Evolutionary conservation across 352 stramenopile species (phyloP).

Genomic region (Globisporangium iwayamae): DNA sequence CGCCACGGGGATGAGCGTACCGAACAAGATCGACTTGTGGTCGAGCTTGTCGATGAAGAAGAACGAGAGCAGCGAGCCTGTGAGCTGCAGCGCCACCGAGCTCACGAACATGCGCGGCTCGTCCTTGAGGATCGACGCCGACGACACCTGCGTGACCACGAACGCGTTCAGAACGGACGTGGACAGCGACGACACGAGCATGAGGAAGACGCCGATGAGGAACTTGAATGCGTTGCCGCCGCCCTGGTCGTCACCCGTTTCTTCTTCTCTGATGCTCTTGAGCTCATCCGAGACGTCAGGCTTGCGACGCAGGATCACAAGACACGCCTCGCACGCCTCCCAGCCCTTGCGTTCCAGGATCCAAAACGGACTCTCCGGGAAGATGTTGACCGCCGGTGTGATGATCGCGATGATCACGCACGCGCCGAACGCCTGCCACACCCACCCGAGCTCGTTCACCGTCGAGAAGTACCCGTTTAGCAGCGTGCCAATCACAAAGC

Average conservation of each 20-base stretch:
- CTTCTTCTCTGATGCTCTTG: conserved; percentile 63
- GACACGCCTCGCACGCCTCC: conserved; percentile 62
- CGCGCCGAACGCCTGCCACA: conserved; percentile 70
- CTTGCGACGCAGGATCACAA: conserved; percentile 66
- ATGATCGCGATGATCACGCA: conserved; percentile 65
- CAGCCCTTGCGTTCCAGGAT: conserved; percentile 62
- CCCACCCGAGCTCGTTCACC: conserved; percentile 63
- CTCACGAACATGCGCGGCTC: conserved; percentile 54
- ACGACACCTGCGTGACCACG: conserved; percentile 37
- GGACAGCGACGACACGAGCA: conserved; percentile 58
- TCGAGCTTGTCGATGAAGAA: conserved; percentile 82
- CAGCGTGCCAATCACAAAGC: conserved; percentile 60
- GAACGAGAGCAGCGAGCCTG: conserved; percentile 55
- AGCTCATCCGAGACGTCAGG: conserved; percentile 65
- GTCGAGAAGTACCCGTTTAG: conserved; percentile 49
- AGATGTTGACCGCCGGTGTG: conserved; percentile 65
- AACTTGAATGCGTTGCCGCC: conserved; percentile 58
- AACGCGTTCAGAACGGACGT: conserved; percentile 60
- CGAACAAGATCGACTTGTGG: conserved; percentile 68
- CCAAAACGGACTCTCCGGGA: conserved; percentile 78
- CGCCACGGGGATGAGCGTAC: conserved; percentile 56
- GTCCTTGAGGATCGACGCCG: conserved; percentile 31
- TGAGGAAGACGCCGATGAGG: conserved; percentile 53
- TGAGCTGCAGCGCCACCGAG: conserved; percentile 49
- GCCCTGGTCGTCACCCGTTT: conserved; percentile 31